Conservation (phyloP, 2,329 filamentous ascomycete species). For the Rutstroemia sydowiana region DNA sequence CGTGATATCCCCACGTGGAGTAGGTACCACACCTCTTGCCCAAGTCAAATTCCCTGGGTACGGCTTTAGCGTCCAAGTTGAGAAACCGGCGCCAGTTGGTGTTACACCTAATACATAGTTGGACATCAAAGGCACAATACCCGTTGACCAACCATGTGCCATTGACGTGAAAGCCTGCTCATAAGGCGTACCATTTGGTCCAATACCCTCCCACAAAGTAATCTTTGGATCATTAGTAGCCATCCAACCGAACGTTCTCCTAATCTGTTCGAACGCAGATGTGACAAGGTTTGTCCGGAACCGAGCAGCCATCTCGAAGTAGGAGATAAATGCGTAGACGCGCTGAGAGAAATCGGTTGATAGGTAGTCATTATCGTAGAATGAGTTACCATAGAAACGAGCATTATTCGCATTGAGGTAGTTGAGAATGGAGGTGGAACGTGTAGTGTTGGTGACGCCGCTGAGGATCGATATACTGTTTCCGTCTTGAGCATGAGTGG, state of each 20-base stretch:
- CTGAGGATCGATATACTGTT: constrained; percentile 41
- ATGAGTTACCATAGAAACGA: constrained; percentile 42
- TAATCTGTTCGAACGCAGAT: constrained; percentile 39
- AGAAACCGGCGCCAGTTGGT: constrained; percentile 39
- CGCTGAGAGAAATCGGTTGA: constrained; percentile 34
- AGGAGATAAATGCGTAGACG: constrained; percentile 46
- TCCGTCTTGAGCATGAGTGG: constrained; percentile 42
- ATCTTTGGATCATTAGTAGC: constrained; percentile 37
- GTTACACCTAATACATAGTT: constrained; percentile 41
- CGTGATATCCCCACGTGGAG: constrained; percentile 33
- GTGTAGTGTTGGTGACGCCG: constrained; percentile 27
- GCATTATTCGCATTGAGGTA: constrained; percentile 35
- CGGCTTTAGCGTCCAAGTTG: constrained; percentile 35
- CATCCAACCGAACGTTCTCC: constrained; percentile 45
- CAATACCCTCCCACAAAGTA: constrained; percentile 47
- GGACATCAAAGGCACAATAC: constrained; percentile 40
- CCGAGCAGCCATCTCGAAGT: constrained; percentile 45
- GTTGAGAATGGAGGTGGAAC: constrained; percentile 31
- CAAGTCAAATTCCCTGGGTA: constrained; percentile 33
- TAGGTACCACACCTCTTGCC: constrained; percentile 39
- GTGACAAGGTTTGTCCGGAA: constrained; percentile 32
- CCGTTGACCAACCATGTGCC: constrained; percentile 46
- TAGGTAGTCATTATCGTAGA: constrained; percentile 41
- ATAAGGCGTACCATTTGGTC: constrained; percentile 36
- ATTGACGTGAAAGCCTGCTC: constrained; percentile 41